These are phyloP conservation scores for Sphaerulina musiva DNA, from an alignment of 2,329 filamentous ascomycete species.

Conservation along the genomic window DNA sequence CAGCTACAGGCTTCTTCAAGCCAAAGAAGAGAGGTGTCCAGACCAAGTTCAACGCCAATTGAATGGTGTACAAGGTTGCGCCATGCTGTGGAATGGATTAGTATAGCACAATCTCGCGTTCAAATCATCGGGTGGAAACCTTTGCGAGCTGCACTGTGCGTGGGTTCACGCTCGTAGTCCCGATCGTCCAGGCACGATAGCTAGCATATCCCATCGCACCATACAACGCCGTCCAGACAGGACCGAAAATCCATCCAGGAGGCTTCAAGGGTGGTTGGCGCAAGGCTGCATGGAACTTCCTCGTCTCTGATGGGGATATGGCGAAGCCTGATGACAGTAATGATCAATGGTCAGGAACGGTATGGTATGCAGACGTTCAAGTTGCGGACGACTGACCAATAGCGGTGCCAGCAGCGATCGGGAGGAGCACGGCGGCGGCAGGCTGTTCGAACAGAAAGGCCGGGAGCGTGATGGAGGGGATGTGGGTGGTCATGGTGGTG, in stretches of 20 bases:
- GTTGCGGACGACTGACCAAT: conserved; percentile 35
- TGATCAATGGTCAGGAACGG: not conserved
- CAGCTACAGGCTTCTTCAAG: conserved; percentile 64
- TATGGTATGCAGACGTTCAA: no score
- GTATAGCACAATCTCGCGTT: not conserved
- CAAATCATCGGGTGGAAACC: not conserved
- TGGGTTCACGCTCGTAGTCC: conserved; percentile 53
- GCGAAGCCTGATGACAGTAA: conserved; percentile 48
- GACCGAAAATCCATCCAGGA: conserved; percentile 53
- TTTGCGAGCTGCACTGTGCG: conserved; percentile 53
- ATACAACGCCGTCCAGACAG: conserved; percentile 55
- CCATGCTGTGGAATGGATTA: conserved; percentile 42
- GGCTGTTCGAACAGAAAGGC: conserved; percentile 63
- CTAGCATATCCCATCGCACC: conserved; percentile 80
- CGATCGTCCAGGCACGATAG: conserved; percentile 64
- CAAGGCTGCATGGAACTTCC: conserved; percentile 57
- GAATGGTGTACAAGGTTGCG: conserved; percentile 75
- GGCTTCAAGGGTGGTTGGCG: conserved; percentile 58
- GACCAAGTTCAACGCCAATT: conserved; percentile 74
- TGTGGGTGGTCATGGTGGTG: conserved; percentile 64
- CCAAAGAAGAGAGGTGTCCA: conserved; percentile 95
- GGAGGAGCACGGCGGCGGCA: conserved; percentile 67
- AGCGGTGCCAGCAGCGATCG: conserved; percentile 64
- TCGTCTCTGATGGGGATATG: conserved; percentile 53
- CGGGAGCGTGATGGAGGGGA: conserved; percentile 72